phyloP scores from a whole-genome alignment of 108 stramenopile genomes.

The Nannochloropsis granulata region DNA sequence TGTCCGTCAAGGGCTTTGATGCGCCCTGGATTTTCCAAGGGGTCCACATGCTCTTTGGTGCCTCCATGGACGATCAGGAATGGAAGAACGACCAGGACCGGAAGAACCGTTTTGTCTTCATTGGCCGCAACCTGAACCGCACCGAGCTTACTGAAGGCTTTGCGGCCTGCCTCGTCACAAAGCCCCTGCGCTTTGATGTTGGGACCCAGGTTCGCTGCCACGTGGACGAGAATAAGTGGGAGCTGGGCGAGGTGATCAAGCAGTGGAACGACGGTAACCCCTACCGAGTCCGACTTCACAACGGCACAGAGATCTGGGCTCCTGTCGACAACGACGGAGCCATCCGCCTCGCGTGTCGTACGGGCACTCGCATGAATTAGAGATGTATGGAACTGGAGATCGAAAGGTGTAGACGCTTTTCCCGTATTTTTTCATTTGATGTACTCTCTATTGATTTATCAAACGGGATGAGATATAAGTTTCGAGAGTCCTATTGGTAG shows the following conservation, averaged over 20 bases:
- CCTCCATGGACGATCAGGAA: constrained; percentile 13
- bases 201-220: neutral
- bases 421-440: too few relatives aligned
- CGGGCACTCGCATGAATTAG: too few relatives aligned
- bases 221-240: neutral
- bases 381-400: too few relatives aligned
- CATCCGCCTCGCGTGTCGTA: neutral
- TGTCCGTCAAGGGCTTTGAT: constrained; percentile 46
- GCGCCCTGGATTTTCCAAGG: constrained; percentile 85
- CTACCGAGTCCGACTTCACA: neutral
- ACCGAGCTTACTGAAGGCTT: constrained; percentile 43
- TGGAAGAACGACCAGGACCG: constrained; percentile 40
- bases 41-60: constrained; percentile 47
- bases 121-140: constrained; percentile 55
- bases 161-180: constrained; percentile 30
- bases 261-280: constrained; percentile 5
- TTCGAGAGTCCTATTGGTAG: too few relatives aligned
- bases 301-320: neutral
- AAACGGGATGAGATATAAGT: too few relatives aligned
- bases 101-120: constrained; percentile 59
- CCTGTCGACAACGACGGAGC: neutral
- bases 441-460: too few relatives aligned
- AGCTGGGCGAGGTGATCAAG: neutral
- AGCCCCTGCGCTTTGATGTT: constrained; percentile 5
- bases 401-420: too few relatives aligned